phyloP scores from a whole-genome alignment of 2,329 filamentous ascomycete genomes.

The Penicillium sp. region DNA sequence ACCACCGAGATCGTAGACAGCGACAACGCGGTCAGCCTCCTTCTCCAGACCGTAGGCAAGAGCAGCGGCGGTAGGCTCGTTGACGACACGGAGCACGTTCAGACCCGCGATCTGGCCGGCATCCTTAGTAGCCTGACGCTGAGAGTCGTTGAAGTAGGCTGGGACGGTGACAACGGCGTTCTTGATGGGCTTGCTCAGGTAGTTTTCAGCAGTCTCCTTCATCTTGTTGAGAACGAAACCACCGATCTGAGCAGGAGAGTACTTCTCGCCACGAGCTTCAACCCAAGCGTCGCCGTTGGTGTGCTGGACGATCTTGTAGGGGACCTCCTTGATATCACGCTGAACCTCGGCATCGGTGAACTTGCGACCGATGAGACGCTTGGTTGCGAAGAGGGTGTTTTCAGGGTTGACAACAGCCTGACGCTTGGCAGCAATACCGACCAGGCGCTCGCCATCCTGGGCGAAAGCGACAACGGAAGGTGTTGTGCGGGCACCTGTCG shows the following conservation, averaged over 20 bases:
- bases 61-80: conserved; percentile 95
- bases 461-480: conserved; percentile 95
- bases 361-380: conserved; percentile 98
- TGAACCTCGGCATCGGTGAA: conserved; percentile 93
- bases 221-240: conserved; percentile 97
- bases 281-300: conserved; percentile 97
- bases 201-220: conserved; percentile 97
- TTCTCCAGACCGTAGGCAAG: conserved; percentile 97
- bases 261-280: conserved; percentile 88
- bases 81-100: conserved; percentile 96
- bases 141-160: conserved; percentile 98
- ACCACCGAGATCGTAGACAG: conserved; percentile 97
- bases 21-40: conserved; percentile 85
- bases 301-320: conserved; percentile 98
- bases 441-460: conserved; percentile 92
- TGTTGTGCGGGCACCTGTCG: conserved; percentile 79
- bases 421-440: conserved; percentile 96
- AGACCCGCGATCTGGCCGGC: conserved; percentile 95
- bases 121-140: conserved; percentile 98
- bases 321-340: conserved; percentile 95
- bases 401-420: conserved; percentile 98
- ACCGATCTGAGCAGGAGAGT: conserved; percentile 98
- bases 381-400: conserved; percentile 97
- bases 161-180: conserved; percentile 97
- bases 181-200: conserved; percentile 87